A percentile compares a stretch with the other conserved stretches of the same genome.
Conservation (phyloP, 352 stramenopile species). For the Nothophytophthora sp. region DNA sequence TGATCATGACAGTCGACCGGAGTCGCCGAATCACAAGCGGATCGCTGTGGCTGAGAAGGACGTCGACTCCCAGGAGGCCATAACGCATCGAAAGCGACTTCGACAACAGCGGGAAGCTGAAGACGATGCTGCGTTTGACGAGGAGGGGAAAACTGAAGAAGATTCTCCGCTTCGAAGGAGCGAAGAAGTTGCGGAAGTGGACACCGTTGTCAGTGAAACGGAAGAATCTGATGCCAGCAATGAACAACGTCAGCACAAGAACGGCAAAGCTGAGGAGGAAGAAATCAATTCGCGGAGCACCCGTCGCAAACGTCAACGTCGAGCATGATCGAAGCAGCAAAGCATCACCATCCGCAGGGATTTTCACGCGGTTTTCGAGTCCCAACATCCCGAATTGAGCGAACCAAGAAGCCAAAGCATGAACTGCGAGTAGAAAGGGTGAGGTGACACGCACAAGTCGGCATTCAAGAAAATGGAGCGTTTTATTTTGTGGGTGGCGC, state of each 20-base stretch:
- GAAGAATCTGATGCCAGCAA: background rate
- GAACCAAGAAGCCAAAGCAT: too few species aligned
- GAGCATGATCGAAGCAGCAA: constrained; percentile 6
- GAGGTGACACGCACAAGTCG: background rate
- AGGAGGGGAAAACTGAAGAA: constrained; percentile 11
- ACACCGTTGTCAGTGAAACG: background rate
- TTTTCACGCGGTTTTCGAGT: background rate
- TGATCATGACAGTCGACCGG: constrained; percentile 19
- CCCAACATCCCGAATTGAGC: too few species aligned
- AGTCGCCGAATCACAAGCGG: constrained; percentile 14
- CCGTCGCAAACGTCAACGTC: constrained; percentile 28
- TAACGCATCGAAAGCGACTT: constrained; percentile 16
- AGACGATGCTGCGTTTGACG: constrained; percentile 2
- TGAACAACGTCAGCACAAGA: background rate
- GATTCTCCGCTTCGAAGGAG: constrained; percentile 4
- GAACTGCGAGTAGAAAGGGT: background rate
- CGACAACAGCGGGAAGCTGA: constrained; percentile 5
- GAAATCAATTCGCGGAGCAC: constrained; percentile 32
- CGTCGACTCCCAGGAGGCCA: background rate
- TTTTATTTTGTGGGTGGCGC: too few species aligned
- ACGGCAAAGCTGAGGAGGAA: constrained; percentile 12
- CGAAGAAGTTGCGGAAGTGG: constrained; percentile 4
- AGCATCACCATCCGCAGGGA: background rate
- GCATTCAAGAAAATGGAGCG: background rate
- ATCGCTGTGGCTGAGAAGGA: constrained; percentile 5